Percentiles rank a stretch among this genome's conserved stretches.
These are phyloP conservation scores for Rhizophagus sp. DNA, from an alignment of 192 early-diverging fungal species.

Conservation along the genomic window DNA sequence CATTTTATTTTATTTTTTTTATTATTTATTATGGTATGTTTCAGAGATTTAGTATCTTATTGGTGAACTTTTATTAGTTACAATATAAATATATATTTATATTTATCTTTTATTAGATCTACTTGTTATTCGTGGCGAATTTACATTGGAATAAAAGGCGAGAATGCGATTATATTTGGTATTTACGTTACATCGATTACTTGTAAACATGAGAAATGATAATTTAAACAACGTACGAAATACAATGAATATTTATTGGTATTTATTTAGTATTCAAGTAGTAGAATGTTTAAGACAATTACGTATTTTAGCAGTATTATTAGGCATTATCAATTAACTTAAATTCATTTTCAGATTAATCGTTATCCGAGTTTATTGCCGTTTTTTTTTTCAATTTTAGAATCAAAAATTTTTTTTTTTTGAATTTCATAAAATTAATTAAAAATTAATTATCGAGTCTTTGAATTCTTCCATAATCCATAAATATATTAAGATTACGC, in stretches of 20 bases:
- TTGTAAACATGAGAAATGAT: background rate
- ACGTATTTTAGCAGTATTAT: background rate
- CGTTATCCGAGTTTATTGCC: background rate
- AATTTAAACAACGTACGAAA: background rate
- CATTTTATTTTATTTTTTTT: background rate
- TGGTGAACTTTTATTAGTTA: too few species aligned
- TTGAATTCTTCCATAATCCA: background rate
- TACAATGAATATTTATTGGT: background rate
- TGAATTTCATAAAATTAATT: background rate
- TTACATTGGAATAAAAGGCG: background rate
- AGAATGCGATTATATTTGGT: slow-evolving; percentile 1
- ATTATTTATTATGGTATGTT: background rate
- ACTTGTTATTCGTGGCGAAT: background rate
- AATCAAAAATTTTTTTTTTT: background rate
- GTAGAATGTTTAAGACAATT: background rate
- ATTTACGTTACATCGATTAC: background rate
- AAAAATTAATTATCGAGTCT: background rate
- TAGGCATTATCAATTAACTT: background rate
- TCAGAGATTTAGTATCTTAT: background rate
- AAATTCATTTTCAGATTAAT: background rate
- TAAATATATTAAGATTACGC: background rate
- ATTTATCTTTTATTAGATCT: too few species aligned
- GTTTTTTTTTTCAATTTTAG: background rate
- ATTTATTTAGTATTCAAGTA: background rate
- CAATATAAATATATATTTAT: too few species aligned